These are phyloP conservation scores for Fusarium odoratissimum DNA, from an alignment of 2,329 filamentous ascomycete genomes.

Conservation along the genomic window DNA sequence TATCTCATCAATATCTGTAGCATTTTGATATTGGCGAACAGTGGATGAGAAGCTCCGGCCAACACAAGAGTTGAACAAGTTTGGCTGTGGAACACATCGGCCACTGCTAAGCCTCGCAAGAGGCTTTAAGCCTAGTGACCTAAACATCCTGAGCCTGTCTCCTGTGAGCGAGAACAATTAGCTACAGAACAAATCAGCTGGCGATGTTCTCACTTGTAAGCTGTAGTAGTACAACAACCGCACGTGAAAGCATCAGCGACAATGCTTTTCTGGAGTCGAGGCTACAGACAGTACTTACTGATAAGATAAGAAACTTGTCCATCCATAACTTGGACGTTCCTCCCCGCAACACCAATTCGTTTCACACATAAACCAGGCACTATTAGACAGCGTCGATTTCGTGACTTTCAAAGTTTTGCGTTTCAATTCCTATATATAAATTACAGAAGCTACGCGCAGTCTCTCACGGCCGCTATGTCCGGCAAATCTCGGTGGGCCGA, in stretches of 20 bases:
- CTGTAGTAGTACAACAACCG: neutral
- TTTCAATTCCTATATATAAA: neutral
- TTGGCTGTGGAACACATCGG: slow-evolving; percentile 23
- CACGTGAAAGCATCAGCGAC: slow-evolving; percentile 29
- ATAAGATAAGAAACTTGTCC: slow-evolving; percentile 43
- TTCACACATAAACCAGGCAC: neutral
- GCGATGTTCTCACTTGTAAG: slow-evolving; percentile 4
- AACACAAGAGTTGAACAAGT: slow-evolving; percentile 15
- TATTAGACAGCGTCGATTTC: neutral
- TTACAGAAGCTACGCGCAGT: neutral
- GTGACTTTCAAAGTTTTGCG: neutral
- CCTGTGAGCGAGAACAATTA: neutral
- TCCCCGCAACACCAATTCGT: slow-evolving; percentile 8
- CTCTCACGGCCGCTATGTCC: slow-evolving; percentile 60
- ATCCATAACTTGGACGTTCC: neutral
- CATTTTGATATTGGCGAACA: slow-evolving; percentile 23
- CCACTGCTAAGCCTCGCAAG: slow-evolving; percentile 17
- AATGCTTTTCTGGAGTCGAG: slow-evolving; percentile 29
- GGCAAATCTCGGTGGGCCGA: slow-evolving; percentile 88
- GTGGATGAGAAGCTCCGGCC: slow-evolving; percentile 46
- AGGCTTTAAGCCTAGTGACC: slow-evolving; percentile 23
- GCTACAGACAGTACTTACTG: slow-evolving; percentile 9
- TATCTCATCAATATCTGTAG: slow-evolving; percentile 26
- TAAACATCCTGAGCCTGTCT: slow-evolving; percentile 29
- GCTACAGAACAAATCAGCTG: neutral